phyloP scores from a whole-genome alignment of 352 stramenopile genomes.

The Phytophthora pisi region DNA sequence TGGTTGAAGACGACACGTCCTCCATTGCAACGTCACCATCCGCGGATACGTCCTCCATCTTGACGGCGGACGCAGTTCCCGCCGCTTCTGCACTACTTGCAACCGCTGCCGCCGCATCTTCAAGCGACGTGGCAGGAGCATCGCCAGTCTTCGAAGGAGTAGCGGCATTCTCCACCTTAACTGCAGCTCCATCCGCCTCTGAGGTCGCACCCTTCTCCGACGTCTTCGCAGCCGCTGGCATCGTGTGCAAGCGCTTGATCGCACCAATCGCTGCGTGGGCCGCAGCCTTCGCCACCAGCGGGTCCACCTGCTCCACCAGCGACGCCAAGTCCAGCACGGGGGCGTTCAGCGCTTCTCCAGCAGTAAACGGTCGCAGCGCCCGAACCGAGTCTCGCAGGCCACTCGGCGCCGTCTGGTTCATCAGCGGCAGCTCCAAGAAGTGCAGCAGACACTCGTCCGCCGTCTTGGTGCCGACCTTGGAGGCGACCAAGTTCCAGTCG shows the following conservation, averaged over 20 bases:
- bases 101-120: conserved; percentile 49
- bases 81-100: conserved; percentile 41
- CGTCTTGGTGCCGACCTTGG: conserved; percentile 70
- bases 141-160: conserved; percentile 10
- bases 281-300: conserved; percentile 73
- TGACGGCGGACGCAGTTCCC: conserved; percentile 47
- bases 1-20: conserved; percentile 14
- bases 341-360: conserved; percentile 54
- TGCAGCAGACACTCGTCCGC: conserved; percentile 80
- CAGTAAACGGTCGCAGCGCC: conserved; percentile 45
- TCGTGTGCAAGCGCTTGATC: conserved; percentile 67
- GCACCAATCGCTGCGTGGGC: conserved; percentile 66
- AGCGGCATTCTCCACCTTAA: conserved; percentile 21
- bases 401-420: conserved; percentile 32
- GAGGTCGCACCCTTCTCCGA: neutral
- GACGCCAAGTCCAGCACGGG: conserved; percentile 58
- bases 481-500: conserved; percentile 81
- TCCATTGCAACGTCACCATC: conserved; percentile 62
- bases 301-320: conserved; percentile 68
- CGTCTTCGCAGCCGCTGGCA: conserved; percentile 24
- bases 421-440: conserved; percentile 76
- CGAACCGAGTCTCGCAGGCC: conserved; percentile 17
- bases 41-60: conserved; percentile 33
- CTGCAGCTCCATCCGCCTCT: conserved; percentile 2
- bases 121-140: conserved; percentile 29